phyloP scores from a whole-genome alignment of 176 grass and related monocot species.

The Juncus effusus region DNA sequence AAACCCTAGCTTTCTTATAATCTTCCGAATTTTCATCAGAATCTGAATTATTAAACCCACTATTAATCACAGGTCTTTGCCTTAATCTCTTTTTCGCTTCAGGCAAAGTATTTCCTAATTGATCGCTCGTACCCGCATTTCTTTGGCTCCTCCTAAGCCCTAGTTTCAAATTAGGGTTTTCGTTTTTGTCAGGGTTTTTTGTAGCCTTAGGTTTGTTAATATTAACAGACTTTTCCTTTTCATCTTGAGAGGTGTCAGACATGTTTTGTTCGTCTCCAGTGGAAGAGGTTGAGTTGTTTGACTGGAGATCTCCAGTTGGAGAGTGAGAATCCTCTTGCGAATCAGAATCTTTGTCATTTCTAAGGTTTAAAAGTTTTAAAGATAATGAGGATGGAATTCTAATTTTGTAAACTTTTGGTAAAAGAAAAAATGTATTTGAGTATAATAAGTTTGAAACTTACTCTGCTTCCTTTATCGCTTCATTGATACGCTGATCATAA shows the following conservation, averaged over 20 bases:
- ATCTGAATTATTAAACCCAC: background rate
- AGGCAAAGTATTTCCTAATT: slow-evolving; percentile 6
- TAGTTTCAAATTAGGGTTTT: slow-evolving; percentile 8
- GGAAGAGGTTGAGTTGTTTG: slow-evolving; percentile 9
- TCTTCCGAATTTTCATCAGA: slow-evolving; percentile 5
- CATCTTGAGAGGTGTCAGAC: background rate
- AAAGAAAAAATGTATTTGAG: too few species aligned
- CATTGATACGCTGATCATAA: slow-evolving; percentile 72
- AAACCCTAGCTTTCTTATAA: slow-evolving; percentile 17
- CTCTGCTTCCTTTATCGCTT: slow-evolving; percentile 63
- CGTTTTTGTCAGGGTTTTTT: slow-evolving; percentile 6
- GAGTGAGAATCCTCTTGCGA: background rate
- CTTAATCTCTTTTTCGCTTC: slow-evolving; percentile 27
- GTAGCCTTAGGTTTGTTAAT: background rate
- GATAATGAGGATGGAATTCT: background rate
- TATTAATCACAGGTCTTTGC: slow-evolving; percentile 24
- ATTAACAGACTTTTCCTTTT: background rate
- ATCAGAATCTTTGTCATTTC: slow-evolving; percentile 1
- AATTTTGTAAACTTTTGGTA: background rate
- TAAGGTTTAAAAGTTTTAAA: background rate
- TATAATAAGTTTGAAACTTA: slow-evolving; percentile 38
- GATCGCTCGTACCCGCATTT: slow-evolving; percentile 11
- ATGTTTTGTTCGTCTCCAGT: background rate
- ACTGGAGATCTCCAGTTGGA: slow-evolving; percentile 14
- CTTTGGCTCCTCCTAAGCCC: slow-evolving; percentile 19